phyloP scores from a whole-genome alignment of 2,329 filamentous ascomycete species.

The Aspergillus pseudotamarii region DNA sequence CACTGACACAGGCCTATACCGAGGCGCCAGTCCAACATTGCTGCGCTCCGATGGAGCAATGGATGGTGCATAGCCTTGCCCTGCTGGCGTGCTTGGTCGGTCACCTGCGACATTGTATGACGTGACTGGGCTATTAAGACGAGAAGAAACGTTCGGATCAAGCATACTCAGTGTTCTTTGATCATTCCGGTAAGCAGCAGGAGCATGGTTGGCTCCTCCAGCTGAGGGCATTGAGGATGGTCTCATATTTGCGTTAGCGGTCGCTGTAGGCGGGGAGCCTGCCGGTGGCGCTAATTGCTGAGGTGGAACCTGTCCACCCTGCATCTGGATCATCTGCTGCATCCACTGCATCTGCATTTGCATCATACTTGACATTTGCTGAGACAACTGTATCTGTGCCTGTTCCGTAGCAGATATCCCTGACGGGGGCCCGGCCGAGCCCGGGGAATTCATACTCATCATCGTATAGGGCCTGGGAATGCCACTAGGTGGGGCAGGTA shows the following conservation, averaged over 20 bases:
- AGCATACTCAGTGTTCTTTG: conserved; percentile 83
- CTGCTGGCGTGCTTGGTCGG: conserved; percentile 28
- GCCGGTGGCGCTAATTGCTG: conserved; percentile 35
- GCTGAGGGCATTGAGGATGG: conserved; percentile 53
- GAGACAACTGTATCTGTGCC: conserved; percentile 76
- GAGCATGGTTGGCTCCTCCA: conserved; percentile 24
- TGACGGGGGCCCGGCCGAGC: conserved; percentile 24
- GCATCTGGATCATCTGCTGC: conserved; percentile 69
- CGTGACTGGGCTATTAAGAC: conserved; percentile 40
- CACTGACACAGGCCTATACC: conserved; percentile 87
- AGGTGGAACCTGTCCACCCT: conserved; percentile 49
- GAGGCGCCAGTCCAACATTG: conserved; percentile 84
- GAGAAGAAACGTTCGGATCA: conserved; percentile 59
- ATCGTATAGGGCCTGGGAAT: conserved; percentile 44
- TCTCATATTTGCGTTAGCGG: conserved; percentile 36
- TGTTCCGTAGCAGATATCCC: conserved; percentile 65
- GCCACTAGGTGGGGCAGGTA: conserved; percentile 28
- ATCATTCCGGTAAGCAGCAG: conserved; percentile 25
- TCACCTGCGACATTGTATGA: conserved; percentile 33
- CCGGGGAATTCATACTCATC: conserved; percentile 32
- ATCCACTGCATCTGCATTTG: conserved; percentile 95
- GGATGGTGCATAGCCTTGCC: conserved; percentile 72
- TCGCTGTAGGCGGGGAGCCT: conserved; percentile 29
- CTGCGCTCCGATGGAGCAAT: conserved; percentile 95
- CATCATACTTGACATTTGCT: conserved; percentile 86